phyloP scores from a whole-genome alignment of 2,329 filamentous ascomycete species.

The Knufia fluminis region DNA sequence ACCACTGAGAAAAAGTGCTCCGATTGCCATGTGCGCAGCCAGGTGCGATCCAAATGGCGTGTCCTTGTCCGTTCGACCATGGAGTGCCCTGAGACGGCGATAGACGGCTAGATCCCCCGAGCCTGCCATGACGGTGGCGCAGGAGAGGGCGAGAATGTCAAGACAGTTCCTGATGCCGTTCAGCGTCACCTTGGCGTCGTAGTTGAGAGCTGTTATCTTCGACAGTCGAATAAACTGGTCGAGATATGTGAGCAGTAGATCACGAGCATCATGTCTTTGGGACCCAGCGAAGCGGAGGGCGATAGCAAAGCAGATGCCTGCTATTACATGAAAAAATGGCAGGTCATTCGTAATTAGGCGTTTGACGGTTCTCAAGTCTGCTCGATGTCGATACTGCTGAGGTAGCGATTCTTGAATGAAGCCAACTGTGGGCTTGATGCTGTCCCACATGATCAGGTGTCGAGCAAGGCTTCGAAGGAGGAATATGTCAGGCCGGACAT shows the following conservation, averaged over 20 bases:
- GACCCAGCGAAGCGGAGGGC: conserved; percentile 68
- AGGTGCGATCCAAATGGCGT: conserved; percentile 90
- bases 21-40: conserved; percentile 84
- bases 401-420: conserved; percentile 76
- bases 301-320: conserved; percentile 67
- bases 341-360: conserved; percentile 71
- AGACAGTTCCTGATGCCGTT: conserved; percentile 85
- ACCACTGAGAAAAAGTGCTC: conserved; percentile 80
- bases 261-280: conserved; percentile 59
- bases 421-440: conserved; percentile 59
- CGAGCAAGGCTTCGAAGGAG: conserved; percentile 80
- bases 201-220: conserved; percentile 53
- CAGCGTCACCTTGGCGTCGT: conserved; percentile 75
- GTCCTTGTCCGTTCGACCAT: conserved; percentile 74
- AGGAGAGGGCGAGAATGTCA: conserved; percentile 72
- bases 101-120: conserved; percentile 83
- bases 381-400: conserved; percentile 53
- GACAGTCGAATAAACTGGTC: conserved; percentile 77
- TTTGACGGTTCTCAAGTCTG: conserved; percentile 50
- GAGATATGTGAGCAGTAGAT: conserved; percentile 73
- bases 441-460: conserved; percentile 87
- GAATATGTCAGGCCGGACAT: conserved; percentile 86
- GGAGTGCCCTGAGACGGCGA: conserved; percentile 73
- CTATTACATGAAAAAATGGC: conserved; percentile 84
- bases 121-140: conserved; percentile 87